Evolutionary conservation across 1,139 yeast species (phyloP), one percentile per base, ranked within the genome.

Genomic region (Suhomyces choctaworum): DNA sequence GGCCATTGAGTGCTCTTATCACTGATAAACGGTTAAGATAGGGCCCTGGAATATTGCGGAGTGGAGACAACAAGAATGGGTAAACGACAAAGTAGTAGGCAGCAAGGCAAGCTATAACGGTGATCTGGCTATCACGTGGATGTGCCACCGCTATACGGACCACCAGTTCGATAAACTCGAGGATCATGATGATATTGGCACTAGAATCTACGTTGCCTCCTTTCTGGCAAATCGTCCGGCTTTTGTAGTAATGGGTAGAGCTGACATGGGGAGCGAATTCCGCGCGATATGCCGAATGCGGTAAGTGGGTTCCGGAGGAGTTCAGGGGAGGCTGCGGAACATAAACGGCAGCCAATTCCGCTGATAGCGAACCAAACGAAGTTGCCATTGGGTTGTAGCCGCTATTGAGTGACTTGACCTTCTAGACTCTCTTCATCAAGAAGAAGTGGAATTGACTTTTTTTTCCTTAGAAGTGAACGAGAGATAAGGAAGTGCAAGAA

Each of bases 41-140:
- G 0, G 89, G 89, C 0, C 89, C 89, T 0, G 89, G 89, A 4
- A 82, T 53, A 13, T 55, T 40, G 27, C 73, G 57, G 7, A 82
- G 52, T 10, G 84, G 82, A 28, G 77, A 76, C 4, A 75, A 38
- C 30, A 51, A 57, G 20, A 77, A 58, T 4, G 82, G 82, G 36
- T 67, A 64, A 1, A 77, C 30, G 3, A 71, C 29, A 22, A 66
- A 53, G 24, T 55, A 45, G 49, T 70, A 69, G 1, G 52, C 20
- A 7, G 51, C 37, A 7, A 41, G 15, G 4, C 24, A 14, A 1
- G 22, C 26, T 19, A 31, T 22, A 4, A 37, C 4, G 2, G 22
- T 15, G 7, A 27, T 17, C 12, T 27, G 34, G 7, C 20, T 11
- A 24, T 34, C 39, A n/a, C 14, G 15, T 2, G 31, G 41, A 9